These are phyloP conservation scores for Neurospora cerealis DNA, from an alignment of 495 filamentous ascomycete species.

Conservation along the genomic window DNA sequence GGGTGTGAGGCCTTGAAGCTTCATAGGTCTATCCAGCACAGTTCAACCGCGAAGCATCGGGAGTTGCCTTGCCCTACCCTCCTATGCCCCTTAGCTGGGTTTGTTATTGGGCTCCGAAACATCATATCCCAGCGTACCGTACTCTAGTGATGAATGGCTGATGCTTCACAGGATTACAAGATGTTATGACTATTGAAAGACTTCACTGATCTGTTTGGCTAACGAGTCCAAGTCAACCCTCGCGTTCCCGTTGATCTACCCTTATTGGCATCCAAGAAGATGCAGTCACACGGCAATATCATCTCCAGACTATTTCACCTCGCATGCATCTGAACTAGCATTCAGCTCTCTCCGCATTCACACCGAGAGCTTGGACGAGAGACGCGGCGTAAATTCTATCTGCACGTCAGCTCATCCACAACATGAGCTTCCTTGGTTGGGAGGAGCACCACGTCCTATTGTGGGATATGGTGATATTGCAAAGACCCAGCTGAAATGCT, in stretches of 20 bases:
- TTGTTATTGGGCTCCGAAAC: neutral
- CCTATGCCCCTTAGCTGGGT: neutral
- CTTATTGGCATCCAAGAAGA: neutral
- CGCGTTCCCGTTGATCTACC: neutral
- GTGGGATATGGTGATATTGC: neutral
- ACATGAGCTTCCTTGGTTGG: neutral
- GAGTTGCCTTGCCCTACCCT: neutral
- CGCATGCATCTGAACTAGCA: neutral
- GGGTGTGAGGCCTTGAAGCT: conserved; percentile 1
- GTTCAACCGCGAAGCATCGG: neutral
- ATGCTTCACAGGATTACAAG: neutral
- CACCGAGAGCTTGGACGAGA: neutral
- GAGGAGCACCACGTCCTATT: neutral
- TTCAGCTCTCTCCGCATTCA: neutral
- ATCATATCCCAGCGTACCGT: neutral
- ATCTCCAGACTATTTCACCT: neutral
- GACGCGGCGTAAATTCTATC: neutral
- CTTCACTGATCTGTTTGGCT: neutral
- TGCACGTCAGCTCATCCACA: neutral
- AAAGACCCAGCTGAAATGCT: neutral
- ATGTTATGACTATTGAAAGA: neutral
- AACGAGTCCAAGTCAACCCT: neutral
- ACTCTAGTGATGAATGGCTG: neutral
- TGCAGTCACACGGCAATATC: neutral
- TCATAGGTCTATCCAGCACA: conserved; percentile 2